Conservation (phyloP, 140 eudicot genomes). For the Flaveria floridana region DNA sequence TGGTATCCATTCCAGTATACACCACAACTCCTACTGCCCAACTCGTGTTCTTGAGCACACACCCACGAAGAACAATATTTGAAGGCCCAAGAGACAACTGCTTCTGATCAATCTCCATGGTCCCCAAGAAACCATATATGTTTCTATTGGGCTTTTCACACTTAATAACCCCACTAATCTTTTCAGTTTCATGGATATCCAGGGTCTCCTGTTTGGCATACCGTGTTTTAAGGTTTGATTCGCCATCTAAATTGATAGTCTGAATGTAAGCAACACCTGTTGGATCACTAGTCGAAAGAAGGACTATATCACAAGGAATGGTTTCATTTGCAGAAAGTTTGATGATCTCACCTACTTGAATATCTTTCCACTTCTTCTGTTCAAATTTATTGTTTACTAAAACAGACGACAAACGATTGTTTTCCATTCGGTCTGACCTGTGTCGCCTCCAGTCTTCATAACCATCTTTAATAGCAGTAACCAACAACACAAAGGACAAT, state of each 20-base stretch:
- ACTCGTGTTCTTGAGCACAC: slow-evolving; percentile 81
- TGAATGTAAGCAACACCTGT: slow-evolving; percentile 95
- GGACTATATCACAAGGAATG: slow-evolving; percentile 83
- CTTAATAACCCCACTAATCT: slow-evolving; percentile 63
- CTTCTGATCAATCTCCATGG: slow-evolving; percentile 81
- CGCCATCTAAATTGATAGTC: slow-evolving; percentile 90
- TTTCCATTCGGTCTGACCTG: slow-evolving; percentile 65
- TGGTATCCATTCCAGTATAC: slow-evolving; percentile 88
- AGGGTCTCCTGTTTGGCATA: slow-evolving; percentile 90
- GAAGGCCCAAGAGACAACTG: slow-evolving; percentile 89
- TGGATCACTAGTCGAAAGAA: slow-evolving; percentile 82
- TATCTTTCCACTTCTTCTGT: slow-evolving; percentile 65
- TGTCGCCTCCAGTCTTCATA: slow-evolving; percentile 91
- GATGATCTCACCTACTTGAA: slow-evolving; percentile 75
- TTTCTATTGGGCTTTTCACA: slow-evolving; percentile 91
- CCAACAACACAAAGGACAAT: slow-evolving; percentile 67
- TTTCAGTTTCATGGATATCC: slow-evolving; percentile 42
- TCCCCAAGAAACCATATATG: slow-evolving; percentile 76
- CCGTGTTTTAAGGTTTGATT: slow-evolving; percentile 82
- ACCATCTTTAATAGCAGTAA: slow-evolving; percentile 84
- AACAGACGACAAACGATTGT: slow-evolving; percentile 60
- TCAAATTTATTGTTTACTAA: slow-evolving; percentile 45
- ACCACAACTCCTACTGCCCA: slow-evolving; percentile 93
- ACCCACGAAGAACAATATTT: slow-evolving; percentile 84
- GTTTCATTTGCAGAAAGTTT: slow-evolving; percentile 69